Percentiles rank a stretch among this genome's conserved stretches.
phyloP scores from a whole-genome alignment of 495 filamentous ascomycete genomes.

The Cetradonia linearis region DNA sequence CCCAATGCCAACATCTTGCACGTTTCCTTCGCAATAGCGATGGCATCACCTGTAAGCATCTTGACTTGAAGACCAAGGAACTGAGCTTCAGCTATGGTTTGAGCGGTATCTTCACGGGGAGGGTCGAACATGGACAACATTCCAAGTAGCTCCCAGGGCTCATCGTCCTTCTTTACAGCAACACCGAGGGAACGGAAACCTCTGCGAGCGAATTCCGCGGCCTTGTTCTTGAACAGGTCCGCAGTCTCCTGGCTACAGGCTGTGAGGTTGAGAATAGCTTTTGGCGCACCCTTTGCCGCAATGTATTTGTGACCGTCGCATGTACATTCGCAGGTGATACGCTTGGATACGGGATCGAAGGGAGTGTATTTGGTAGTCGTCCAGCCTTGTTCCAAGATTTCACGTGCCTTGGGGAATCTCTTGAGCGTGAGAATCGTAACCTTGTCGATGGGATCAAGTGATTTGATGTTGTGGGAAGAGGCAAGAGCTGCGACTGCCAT shows the following conservation, averaged over 20 bases:
- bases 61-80: slow-evolving; percentile 66
- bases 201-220: slow-evolving; percentile 63
- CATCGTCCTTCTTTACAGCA: slow-evolving; percentile 56
- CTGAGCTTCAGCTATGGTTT: slow-evolving; percentile 69
- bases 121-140: slow-evolving; percentile 74
- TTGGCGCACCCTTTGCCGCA: slow-evolving; percentile 65
- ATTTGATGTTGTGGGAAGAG: slow-evolving; percentile 68
- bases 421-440: slow-evolving; percentile 64
- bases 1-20: slow-evolving; percentile 70
- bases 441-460: slow-evolving; percentile 68
- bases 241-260: slow-evolving; percentile 55
- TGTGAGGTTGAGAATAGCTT: slow-evolving; percentile 58
- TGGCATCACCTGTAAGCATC: slow-evolving; percentile 73
- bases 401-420: slow-evolving; percentile 61
- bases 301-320: slow-evolving; percentile 58
- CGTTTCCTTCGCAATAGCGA: slow-evolving; percentile 71
- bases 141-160: slow-evolving; percentile 58
- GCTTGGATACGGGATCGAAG: slow-evolving; percentile 71
- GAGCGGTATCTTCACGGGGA: slow-evolving; percentile 66
- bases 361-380: slow-evolving; percentile 65
- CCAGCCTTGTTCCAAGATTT: slow-evolving; percentile 61
- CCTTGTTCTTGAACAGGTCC: slow-evolving; percentile 57
- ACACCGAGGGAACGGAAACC: slow-evolving; percentile 77
- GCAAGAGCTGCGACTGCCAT: slow-evolving; percentile 66
- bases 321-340: slow-evolving; percentile 57